Evolutionary conservation across 805 yeast species (phyloP).

Genomic region (Clavispora vitiphila): DNA sequence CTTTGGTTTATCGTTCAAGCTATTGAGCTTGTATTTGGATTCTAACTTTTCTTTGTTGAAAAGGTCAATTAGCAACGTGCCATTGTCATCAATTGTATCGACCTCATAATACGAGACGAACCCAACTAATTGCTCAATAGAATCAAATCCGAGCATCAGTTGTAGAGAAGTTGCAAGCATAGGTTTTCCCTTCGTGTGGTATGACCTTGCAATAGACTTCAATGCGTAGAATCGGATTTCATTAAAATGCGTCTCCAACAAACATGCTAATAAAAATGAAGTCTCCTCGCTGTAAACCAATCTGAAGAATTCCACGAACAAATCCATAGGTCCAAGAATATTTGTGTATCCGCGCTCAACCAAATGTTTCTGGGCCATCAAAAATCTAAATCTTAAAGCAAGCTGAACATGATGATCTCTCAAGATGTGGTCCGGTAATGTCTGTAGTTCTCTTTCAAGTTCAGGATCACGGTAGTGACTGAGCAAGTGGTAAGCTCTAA

Average conservation of each 20-base stretch:
- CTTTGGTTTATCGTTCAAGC: slow-evolving; percentile 35
- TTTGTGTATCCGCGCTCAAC: slow-evolving; percentile 50
- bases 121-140: slow-evolving; percentile 43
- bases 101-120: slow-evolving; percentile 67
- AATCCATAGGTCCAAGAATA: slow-evolving; percentile 51
- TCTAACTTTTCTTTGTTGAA: slow-evolving; percentile 40
- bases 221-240: slow-evolving; percentile 74
- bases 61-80: slow-evolving; percentile 30
- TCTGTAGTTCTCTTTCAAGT: slow-evolving; percentile 68
- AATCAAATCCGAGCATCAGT: slow-evolving; percentile 62
- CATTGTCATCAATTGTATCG: slow-evolving; percentile 27
- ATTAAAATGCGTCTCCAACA: slow-evolving; percentile 75
- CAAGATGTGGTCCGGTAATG: slow-evolving; percentile 54
- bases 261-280: slow-evolving; percentile 67
- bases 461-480: slow-evolving; percentile 83
- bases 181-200: slow-evolving; percentile 69
- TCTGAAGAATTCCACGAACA: slow-evolving; percentile 62
- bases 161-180: slow-evolving; percentile 46
- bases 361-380: slow-evolving; percentile 58
- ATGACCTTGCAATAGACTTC: slow-evolving; percentile 57
- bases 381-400: slow-evolving; percentile 65
- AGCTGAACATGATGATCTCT: slow-evolving; percentile 55
- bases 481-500: slow-evolving; percentile 79
- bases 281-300: slow-evolving; percentile 40
- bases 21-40: slow-evolving; percentile 32